phyloP scores from a whole-genome alignment of 2,329 filamentous ascomycete species.

The Colletotrichum sp. region DNA sequence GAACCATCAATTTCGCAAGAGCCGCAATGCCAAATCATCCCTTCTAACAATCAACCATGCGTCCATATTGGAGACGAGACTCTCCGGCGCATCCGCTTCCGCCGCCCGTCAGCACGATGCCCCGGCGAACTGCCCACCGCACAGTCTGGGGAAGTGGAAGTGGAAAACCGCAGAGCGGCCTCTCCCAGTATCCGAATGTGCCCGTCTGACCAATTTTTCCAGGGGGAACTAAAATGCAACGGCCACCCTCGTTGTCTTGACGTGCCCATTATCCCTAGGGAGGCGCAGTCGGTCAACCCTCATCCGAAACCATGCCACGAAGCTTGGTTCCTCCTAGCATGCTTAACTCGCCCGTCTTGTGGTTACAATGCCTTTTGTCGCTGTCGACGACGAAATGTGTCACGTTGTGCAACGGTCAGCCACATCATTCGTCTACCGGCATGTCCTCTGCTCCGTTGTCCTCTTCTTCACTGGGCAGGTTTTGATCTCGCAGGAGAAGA shows the following conservation, averaged over 20 bases:
- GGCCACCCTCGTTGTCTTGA: neutral
- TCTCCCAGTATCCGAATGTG: neutral
- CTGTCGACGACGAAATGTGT: neutral
- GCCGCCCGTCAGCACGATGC: neutral
- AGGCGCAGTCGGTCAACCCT: constrained; percentile 15
- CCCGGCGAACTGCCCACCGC: neutral
- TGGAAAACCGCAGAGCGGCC: neutral
- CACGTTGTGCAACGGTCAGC: neutral
- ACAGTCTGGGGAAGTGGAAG: constrained; percentile 19
- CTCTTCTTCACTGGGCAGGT: constrained; percentile 48
- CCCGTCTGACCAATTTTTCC: neutral
- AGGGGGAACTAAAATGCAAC: neutral
- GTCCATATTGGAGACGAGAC: neutral
- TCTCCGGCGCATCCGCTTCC: constrained; percentile 12
- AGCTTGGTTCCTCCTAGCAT: constrained; percentile 2
- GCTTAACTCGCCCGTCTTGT: neutral
- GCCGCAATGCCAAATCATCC: constrained; percentile 15
- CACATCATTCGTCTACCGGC: neutral
- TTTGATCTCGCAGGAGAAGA: constrained; percentile 47
- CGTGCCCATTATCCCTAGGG: neutral
- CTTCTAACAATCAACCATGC: neutral
- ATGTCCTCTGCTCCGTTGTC: constrained; percentile 30
- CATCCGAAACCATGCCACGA: constrained; percentile 13
- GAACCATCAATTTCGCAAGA: constrained; percentile 7
- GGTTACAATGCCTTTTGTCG: neutral